Base-by-base conservation (phyloP, 805 yeast genomes). In the Starmera pachycereana region DNA sequence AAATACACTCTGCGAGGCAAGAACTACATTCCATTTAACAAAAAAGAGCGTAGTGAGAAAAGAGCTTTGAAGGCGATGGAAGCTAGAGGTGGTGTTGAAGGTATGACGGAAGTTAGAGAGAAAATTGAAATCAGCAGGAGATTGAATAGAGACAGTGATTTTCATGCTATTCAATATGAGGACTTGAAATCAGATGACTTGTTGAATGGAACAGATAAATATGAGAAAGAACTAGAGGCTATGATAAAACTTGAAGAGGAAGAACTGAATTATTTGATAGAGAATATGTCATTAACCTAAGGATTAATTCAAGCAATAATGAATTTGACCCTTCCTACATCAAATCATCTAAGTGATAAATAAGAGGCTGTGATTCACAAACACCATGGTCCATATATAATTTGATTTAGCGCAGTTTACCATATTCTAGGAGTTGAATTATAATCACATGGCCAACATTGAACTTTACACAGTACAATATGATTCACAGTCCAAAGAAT, bases 161-260 rank as follows among this genome's bases (percentile, higher is more conserved):
- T 39, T 14, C 53, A 50, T 29, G 43, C 40, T 34, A 34, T 48
- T 12, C 43, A 42, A 14, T 32, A 45, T 29, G 53, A 43, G 12
- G 40, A 37, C 13, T 41, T 40, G 29, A 41, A 38, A 13, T 40
- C 40, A 37, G 14, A 13, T 22, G 38, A 40, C 11, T 10, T 29
- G 12, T 44, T 42, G 32, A 34, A 32, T 14, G 48, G 39, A 28
- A 40, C 37, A 13, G 43, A 41, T 16, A 37, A n/a, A 13, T 43
- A 44, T 8, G 29, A 35, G n/a, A 12, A 12, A 19, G 49, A 48
- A 37, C 35, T 48, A 32, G 51, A 48, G 18, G 49, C 46, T n/a
- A 32, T 34, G 37, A 14, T 45, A 16, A 28, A 40, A 14, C 36
- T 38, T 2, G 46, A 48, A 32, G 38, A 45, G 19, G 44, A 41